Percentiles rank a stretch among this genome's conserved stretches.
Evolutionary conservation across 441 rosid species (phyloP).

Genomic region (Euphorbia corollata): DNA sequence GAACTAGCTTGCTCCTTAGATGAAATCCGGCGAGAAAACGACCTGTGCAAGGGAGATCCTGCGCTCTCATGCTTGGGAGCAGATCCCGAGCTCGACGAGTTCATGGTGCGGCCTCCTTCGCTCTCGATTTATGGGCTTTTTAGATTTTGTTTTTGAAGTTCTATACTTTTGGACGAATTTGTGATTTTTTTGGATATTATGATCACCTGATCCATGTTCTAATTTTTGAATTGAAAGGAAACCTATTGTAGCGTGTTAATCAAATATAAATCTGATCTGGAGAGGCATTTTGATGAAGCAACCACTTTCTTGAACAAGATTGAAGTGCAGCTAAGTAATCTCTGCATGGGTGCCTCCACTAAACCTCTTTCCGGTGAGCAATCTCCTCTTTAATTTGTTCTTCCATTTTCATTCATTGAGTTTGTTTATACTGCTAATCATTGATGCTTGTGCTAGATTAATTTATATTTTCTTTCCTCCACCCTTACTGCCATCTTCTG

Average conservation of each 20-base stretch:
- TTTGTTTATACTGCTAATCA: constrained; percentile 12
- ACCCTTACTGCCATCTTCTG: constrained; percentile 18
- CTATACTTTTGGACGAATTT: neutral
- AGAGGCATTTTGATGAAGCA: constrained; percentile 84
- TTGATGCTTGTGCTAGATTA: constrained; percentile 26
- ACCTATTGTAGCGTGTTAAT: constrained; percentile 64
- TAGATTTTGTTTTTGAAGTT: neutral
- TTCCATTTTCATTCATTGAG: neutral
- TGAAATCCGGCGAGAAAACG: constrained; percentile 54
- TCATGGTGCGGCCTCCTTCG: constrained; percentile 34
- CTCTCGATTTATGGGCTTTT: neutral
- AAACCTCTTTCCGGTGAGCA: constrained; percentile 44
- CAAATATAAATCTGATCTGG: constrained; percentile 79
- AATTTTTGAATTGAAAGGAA: constrained; percentile 38
- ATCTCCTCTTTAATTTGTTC: constrained; percentile 15
- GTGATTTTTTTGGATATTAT: neutral
- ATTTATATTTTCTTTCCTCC: neutral
- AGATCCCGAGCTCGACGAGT: constrained; percentile 90
- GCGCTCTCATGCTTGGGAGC: constrained; percentile 42
- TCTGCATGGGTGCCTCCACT: constrained; percentile 50
- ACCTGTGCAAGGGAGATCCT: constrained; percentile 33
- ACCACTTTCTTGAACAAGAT: constrained; percentile 61
- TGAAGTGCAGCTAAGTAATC: constrained; percentile 78
- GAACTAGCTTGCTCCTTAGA: constrained; percentile 62
- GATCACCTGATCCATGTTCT: neutral